Evolutionary conservation across 768 basidiomycete genomes (phyloP), one percentile per base, ranked within the genome.

Genomic region (Mycena crocata): DNA sequence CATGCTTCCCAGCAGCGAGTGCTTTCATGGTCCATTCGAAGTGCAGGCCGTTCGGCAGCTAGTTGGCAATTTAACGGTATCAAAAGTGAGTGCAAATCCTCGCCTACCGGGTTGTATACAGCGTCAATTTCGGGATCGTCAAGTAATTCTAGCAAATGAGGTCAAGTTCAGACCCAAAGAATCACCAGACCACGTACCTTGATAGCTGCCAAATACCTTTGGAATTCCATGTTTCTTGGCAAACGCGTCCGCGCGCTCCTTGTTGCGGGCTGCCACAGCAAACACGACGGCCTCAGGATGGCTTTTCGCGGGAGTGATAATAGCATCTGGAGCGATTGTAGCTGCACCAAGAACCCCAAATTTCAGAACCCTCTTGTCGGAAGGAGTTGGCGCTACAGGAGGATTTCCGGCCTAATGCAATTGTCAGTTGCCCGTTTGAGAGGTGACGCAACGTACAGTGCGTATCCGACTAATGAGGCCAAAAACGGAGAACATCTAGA

Each of bases 21-120:
- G 89, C 87, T 68, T 88, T 90, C 82, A 87, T 86, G 0, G 89
- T 87, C 90, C 89, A 92, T 72, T 91, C 89, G 62, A 83, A 89
- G 67, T 92, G 90, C 32, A 90, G 77, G 5, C 82, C 83, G 62
- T 88, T 89, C 0, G 89, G 89, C 17, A 89, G 78, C 84, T 86
- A 52, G 23, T 23, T n/a, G 9, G 35, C 10, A 15, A 21, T n/a
- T 39, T 17, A 14, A 28, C 26, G 13, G 30, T 12, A 23, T 23
- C 10, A 13, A 2, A 24, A 26, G 15, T 15, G 3, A 7, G 46
- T 14, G n/a, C 8, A n/a, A n/a, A 28, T 14, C 24, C 30, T 7
- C 46, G 30, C 46, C 28, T 13, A 48, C 46, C 48, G 48, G 48
- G 17, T 49, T 49, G 48, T 49, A 87, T 8, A 88, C 72, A 2